A percentile compares a stretch with the other conserved stretches of the same genome.
phyloP scores from a whole-genome alignment of 225 moss, liverwort and hornwort species.

The Climacium dendroides region DNA sequence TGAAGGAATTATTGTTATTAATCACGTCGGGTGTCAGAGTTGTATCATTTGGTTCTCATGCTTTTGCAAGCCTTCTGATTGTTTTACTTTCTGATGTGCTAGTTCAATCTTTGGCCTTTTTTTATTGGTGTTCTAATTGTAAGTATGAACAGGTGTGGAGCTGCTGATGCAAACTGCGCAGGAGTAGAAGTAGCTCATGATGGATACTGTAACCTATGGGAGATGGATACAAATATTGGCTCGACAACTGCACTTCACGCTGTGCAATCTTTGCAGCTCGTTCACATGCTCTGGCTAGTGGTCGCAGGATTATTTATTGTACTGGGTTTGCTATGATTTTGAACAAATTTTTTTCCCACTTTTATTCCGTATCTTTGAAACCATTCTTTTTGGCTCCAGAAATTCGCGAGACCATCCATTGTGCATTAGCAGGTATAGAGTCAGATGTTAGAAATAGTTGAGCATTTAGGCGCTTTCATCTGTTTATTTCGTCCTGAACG shows the following conservation, averaged over 20 bases:
- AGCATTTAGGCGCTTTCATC: not conserved
- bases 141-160: slow-evolving; percentile 57
- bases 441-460: not conserved
- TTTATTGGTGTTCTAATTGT: not conserved
- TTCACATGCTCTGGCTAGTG: slow-evolving; percentile 79
- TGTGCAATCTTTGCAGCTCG: slow-evolving; percentile 73
- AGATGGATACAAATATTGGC: slow-evolving; percentile 37
- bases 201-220: slow-evolving; percentile 67
- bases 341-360: not conserved
- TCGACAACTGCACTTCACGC: slow-evolving; percentile 50
- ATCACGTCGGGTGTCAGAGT: not conserved
- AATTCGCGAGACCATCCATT: slow-evolving; percentile 1
- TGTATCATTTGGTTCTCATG: not conserved
- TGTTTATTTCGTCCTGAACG: not conserved
- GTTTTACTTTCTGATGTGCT: not conserved
- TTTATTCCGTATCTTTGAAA: not conserved
- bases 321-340: slow-evolving; percentile 43
- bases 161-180: slow-evolving; percentile 73
- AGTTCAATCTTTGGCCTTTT: not conserved
- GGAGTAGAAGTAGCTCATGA: slow-evolving; percentile 71
- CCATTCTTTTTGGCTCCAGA: slow-evolving; percentile 18
- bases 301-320: slow-evolving; percentile 63
- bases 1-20: not conserved
- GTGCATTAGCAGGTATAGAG: not conserved
- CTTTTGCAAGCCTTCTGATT: not conserved